phyloP scores from a whole-genome alignment of 2,329 filamentous ascomycete species.

The Xylariaceae sp. region DNA sequence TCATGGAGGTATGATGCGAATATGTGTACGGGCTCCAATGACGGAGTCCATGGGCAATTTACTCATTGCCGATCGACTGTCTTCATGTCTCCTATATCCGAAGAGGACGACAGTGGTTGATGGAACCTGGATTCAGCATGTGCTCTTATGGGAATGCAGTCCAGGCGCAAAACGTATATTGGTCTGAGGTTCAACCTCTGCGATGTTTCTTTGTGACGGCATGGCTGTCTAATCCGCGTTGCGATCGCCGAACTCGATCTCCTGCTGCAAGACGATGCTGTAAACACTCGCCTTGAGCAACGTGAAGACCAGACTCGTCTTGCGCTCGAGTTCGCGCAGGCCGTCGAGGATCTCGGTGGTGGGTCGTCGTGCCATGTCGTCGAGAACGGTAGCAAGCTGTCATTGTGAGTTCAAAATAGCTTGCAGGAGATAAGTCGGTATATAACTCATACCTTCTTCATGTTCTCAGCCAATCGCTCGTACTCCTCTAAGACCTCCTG shows the following conservation, averaged over 20 bases:
- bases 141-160: background rate
- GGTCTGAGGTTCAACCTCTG: too few species aligned
- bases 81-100: too few species aligned
- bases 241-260: conserved; percentile 68
- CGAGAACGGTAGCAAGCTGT: conserved; percentile 56
- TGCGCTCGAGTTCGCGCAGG: conserved; percentile 81
- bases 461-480: conserved; percentile 76
- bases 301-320: conserved; percentile 92
- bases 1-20: too few species aligned
- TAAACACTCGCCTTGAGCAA: conserved; percentile 97
- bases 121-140: background rate
- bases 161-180: background rate
- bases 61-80: too few species aligned
- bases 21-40: too few species aligned
- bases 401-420: background rate
- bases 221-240: conserved; percentile 27
- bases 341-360: conserved; percentile 81
- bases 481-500: conserved; percentile 96
- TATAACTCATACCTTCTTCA: conserved; percentile 66
- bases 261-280: conserved; percentile 96
- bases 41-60: too few species aligned
- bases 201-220: too few species aligned
- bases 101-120: too few species aligned
- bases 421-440: background rate
- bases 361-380: conserved; percentile 62